Conservation (phyloP, 148 eudicot species). For the Fagopyrum esculentum region DNA sequence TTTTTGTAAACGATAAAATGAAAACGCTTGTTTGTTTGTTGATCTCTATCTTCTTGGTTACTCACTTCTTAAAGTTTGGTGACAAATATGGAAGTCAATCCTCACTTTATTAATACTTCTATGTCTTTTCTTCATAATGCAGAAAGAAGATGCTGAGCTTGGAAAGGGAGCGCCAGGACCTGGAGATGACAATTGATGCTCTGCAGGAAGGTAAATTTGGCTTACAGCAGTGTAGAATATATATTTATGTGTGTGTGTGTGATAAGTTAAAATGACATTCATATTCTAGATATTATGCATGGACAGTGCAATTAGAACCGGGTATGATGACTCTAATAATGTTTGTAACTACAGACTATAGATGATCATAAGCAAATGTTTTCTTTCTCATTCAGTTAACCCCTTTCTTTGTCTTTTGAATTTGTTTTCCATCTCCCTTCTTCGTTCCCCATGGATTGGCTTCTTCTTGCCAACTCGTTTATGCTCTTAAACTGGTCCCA, state of each 20-base stretch:
- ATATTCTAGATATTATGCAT: background rate
- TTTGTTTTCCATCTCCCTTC: background rate
- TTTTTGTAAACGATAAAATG: too few relatives aligned
- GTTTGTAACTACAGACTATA: background rate
- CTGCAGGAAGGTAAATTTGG: slow-evolving; percentile 64
- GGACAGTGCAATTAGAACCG: background rate
- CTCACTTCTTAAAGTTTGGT: too few relatives aligned
- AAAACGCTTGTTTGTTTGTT: too few relatives aligned
- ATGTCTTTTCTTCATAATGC: slow-evolving; percentile 17
- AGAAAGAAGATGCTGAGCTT: slow-evolving; percentile 76
- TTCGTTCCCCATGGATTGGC: background rate
- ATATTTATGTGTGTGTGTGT: background rate
- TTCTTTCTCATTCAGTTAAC: background rate
- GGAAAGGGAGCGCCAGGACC: slow-evolving; percentile 85
- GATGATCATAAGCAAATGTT: background rate
- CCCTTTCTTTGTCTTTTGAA: background rate
- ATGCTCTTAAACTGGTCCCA: background rate
- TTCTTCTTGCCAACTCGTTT: background rate
- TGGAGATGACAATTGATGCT: slow-evolving; percentile 77
- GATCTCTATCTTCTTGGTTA: too few relatives aligned
- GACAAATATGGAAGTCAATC: too few relatives aligned
- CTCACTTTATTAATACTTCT: background rate
- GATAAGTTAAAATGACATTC: background rate
- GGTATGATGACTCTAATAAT: background rate
- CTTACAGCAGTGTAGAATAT: background rate